These are phyloP conservation scores for Krasilnikovozyma curviuscula DNA, from an alignment of 768 basidiomycete genomes.

Conservation along the genomic window DNA sequence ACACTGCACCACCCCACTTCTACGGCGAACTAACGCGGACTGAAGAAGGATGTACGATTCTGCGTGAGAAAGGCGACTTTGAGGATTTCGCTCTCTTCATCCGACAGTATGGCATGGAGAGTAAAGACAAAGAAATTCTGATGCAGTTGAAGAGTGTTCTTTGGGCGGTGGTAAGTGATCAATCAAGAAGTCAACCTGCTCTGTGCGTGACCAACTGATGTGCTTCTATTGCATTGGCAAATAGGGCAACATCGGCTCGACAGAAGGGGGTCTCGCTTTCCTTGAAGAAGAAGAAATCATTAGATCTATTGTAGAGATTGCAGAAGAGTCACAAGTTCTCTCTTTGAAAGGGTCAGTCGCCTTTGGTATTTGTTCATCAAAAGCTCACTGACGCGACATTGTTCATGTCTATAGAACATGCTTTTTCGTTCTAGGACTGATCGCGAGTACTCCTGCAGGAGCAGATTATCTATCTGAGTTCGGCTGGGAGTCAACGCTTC, in stretches of 20 bases:
- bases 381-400: background rate
- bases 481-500: slow-evolving; percentile 77
- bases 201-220: background rate
- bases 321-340: slow-evolving; percentile 68
- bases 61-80: slow-evolving; percentile 81
- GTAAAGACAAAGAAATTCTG: slow-evolving; percentile 62
- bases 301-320: slow-evolving; percentile 72
- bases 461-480: slow-evolving; percentile 84
- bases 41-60: slow-evolving; percentile 73
- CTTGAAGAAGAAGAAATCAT: slow-evolving; percentile 91
- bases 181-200: background rate
- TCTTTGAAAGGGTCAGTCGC: slow-evolving; percentile 70
- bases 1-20: slow-evolving; percentile 81
- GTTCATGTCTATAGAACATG: slow-evolving; percentile 51
- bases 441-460: slow-evolving; percentile 78
- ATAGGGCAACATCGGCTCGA: slow-evolving; percentile 85
- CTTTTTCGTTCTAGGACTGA: slow-evolving; percentile 82
- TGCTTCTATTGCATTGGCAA: background rate
- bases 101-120: slow-evolving; percentile 64
- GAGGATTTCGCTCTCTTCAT: slow-evolving; percentile 78
- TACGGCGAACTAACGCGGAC: slow-evolving; percentile 97
- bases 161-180: slow-evolving; percentile 71
- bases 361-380: background rate
- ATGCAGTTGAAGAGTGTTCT: slow-evolving; percentile 81
- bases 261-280: slow-evolving; percentile 76